These are phyloP conservation scores for Chlorella sp. DNA, from an alignment of 139 green algal species.

Conservation along the genomic window DNA sequence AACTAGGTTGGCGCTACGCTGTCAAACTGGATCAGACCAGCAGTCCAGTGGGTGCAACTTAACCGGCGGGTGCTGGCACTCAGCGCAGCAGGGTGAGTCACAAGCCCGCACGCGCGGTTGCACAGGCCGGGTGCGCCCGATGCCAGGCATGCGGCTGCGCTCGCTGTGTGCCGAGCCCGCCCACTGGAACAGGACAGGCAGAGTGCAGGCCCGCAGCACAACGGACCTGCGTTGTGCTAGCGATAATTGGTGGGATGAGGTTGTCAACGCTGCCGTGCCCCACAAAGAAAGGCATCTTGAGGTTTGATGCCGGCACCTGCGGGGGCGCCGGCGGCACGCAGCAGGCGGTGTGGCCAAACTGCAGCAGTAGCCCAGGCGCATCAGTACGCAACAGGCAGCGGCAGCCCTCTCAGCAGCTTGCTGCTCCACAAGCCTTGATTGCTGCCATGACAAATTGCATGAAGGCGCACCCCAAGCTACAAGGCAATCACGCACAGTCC, in stretches of 20 bases:
- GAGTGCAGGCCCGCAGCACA: not conserved
- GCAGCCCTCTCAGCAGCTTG: not conserved
- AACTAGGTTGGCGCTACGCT: no score
- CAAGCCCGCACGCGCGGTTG: no score
- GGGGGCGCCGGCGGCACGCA: no score
- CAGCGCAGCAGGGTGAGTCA: no score
- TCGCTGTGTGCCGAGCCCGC: no score
- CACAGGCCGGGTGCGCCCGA: no score
- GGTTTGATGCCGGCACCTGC: slow-evolving; percentile 30
- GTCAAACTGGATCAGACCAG: no score
- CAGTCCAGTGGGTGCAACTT: no score
- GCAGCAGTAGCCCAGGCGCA: not conserved
- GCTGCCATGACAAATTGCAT: not conserved
- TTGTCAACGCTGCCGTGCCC: slow-evolving; percentile 49
- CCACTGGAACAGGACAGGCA: no score
- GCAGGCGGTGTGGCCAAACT: not conserved
- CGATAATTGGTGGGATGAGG: slow-evolving; percentile 39
- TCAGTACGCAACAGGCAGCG: not conserved
- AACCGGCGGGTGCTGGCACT: no score
- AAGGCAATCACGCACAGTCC: not conserved
- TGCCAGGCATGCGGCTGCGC: no score
- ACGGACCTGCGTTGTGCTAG: slow-evolving; percentile 7
- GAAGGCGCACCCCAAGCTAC: not conserved
- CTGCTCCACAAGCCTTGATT: not conserved
- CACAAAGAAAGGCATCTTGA: slow-evolving; percentile 43